A percentile compares a stretch with the other conserved stretches of the same genome.
These are phyloP conservation scores for Rhizophora mangle DNA, from an alignment of 345 rosid species.

Conservation along the genomic window DNA sequence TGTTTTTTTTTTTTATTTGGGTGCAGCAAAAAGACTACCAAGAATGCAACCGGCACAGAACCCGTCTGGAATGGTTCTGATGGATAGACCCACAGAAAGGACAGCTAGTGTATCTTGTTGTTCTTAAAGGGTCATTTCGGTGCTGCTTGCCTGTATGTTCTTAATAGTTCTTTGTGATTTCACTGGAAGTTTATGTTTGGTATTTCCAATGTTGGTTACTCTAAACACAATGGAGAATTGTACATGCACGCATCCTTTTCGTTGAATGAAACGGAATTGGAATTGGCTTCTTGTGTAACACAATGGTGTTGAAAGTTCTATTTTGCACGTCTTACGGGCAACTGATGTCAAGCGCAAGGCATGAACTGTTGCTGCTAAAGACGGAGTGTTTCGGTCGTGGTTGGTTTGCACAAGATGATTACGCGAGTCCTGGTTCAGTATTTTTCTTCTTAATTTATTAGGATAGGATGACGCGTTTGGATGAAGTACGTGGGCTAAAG, in stretches of 20 bases:
- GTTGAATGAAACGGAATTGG: slow-evolving; percentile 15
- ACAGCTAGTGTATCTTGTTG: slow-evolving; percentile 77
- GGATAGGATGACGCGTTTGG: no score
- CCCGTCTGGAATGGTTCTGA: slow-evolving; percentile 86
- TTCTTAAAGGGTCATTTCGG: slow-evolving; percentile 29
- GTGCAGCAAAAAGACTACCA: slow-evolving; percentile 78
- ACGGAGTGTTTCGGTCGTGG: no score
- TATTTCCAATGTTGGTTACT: slow-evolving; percentile 6
- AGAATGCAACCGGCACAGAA: slow-evolving; percentile 82
- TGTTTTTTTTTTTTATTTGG: not conserved
- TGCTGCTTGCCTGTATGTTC: slow-evolving; percentile 23
- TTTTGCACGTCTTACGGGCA: no score
- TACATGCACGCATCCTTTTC: slow-evolving; percentile 26
- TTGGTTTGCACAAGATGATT: no score
- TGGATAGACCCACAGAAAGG: slow-evolving; percentile 73
- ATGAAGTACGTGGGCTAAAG: no score
- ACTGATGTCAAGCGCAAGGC: no score
- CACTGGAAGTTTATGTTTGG: slow-evolving; percentile 7
- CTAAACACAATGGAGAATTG: slow-evolving; percentile 18
- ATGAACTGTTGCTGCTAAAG: no score
- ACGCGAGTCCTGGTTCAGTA: no score
- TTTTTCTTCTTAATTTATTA: no score
- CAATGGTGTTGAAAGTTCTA: not conserved
- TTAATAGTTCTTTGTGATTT: slow-evolving; percentile 21
- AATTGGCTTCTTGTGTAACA: slow-evolving; percentile 30